Evolutionary conservation across 1,284 basidiomycete genomes (phyloP).

Genomic region (Cutaneotrichosporon mucoides): DNA sequence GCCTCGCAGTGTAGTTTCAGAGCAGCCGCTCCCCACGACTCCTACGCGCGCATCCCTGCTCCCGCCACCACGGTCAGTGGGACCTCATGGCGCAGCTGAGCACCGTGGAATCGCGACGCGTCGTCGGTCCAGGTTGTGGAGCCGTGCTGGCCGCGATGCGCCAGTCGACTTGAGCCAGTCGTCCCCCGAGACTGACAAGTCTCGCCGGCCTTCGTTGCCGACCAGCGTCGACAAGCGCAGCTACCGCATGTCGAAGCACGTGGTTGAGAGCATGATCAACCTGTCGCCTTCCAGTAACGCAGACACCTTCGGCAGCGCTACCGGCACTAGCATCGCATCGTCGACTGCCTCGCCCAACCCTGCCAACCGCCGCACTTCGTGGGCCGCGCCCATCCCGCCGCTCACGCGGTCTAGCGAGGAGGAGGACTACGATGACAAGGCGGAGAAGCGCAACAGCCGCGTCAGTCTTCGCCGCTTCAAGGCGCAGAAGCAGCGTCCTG

Average conservation of each 20-base stretch:
- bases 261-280: conserved; percentile 17
- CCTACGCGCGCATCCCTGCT: conserved; percentile 3
- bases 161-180: background rate
- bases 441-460: conserved; percentile 10
- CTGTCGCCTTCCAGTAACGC: conserved; percentile 2
- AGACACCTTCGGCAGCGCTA: background rate
- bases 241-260: conserved; percentile 11
- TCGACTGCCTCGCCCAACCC: background rate
- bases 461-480: conserved; percentile 12
- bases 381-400: conserved; percentile 4
- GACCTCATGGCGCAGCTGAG: background rate
- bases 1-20: conserved; percentile 16
- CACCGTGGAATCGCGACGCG: background rate
- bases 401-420: conserved; percentile 1
- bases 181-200: background rate
- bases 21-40: conserved; percentile 7
- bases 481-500: conserved; percentile 14
- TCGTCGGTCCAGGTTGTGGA: conserved; percentile 9
- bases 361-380: conserved; percentile 8
- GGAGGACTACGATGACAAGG: conserved; percentile 1
- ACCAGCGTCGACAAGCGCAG: conserved; percentile 6
- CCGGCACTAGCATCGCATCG: background rate
- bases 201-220: background rate
- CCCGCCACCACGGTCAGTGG: conserved; percentile 5
- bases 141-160: background rate